Base-by-base conservation (phyloP, 345 rosid genomes). In the Brassica rapa region DNA sequence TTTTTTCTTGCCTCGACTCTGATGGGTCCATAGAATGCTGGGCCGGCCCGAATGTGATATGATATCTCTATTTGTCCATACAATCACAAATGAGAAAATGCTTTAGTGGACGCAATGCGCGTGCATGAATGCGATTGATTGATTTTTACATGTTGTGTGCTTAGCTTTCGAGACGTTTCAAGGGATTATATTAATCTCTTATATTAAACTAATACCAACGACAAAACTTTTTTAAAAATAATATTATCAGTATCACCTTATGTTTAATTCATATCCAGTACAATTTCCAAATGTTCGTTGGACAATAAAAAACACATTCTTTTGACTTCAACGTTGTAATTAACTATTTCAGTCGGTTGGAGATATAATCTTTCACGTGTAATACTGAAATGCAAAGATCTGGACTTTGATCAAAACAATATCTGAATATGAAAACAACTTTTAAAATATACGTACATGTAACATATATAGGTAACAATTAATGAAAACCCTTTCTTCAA, bases 131-230 rank as follows among this genome's bases (percentile, higher is more conserved):
- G 2, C 32, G 14, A 19, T 19, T 49, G 14, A 19, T 19, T 35
- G 6, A 16, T 35, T 66, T 66, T 61, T 24, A 60, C 64, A 60
- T 24, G 56, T 11, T 23, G 32, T 24, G 71, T 67, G 57, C 57
- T 41, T 63, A 67, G 33, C 71, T 67, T 68, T 68, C 14, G 59
- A 23, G 71, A 68, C 59, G 59, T 68, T 46, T 43, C 0, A 23
- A 43, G 37, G 71, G 59, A 2, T 41, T 39, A 21, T 2, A 41
- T 66, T 68, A 68, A 68, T 25, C 29, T 25, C 1, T 41, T 39
- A 21, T 2, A 41, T 66, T 68, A 68, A 68, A 67, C 32, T 12
- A 68, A 46, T 37, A 10, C 71, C 37, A 25, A 25, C 64, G 64
- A 60, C 33, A 11, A 60, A 24, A 24, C 32, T 24, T 9, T 4